Evolutionary conservation across 345 rosid species (phyloP), one percentile per base, ranked within the genome.

Genomic region (Toxicodendron radicans): DNA sequence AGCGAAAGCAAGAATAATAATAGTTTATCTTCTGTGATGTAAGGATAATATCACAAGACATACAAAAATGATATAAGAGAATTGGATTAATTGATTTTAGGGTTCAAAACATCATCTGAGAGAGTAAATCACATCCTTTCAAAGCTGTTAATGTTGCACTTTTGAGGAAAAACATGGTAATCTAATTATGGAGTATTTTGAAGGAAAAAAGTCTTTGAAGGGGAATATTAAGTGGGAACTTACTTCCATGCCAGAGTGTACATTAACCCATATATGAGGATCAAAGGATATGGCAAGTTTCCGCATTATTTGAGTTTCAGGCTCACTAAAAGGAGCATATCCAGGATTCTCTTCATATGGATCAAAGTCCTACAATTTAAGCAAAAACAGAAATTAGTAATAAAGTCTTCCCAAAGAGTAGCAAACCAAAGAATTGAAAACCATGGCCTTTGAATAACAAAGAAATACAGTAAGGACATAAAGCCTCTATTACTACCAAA

Each of bases 341-440:
- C 99, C 99, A 71, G 98, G 99, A 85, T 93, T 88, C 86, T 96
- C 98, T 89, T 96, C 99, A 75, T 84, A 84, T 64, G 99, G 99
- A 82, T 96, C 95, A 78, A 90, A 96, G 78, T 96, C 98, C 99
- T 96, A 75, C n/a, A 73, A 76, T 66, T 45, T 52, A 49, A 66
- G 10, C 70, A 71, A 56, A 23, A 30, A 60, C 16, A 76, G 60
- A 64, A 32, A 30, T 71, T 73, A 54, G 53, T 67, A 62, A 74
- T 53, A 35, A 43, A 64, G 57, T 17, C 45, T 38, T 10, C 17
- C 43, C 49, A 51, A 30, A 52, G 4, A 72, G 61, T n/a, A 13
- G 63, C 43, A 74, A 23, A 27, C 38, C 9, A 63, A 6, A 10
- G 23, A 75, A 45, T 41, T 64, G 16, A 71, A 27, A 8, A 30